phyloP scores from a whole-genome alignment of 768 basidiomycete genomes.

The Hericium rajendrae region DNA sequence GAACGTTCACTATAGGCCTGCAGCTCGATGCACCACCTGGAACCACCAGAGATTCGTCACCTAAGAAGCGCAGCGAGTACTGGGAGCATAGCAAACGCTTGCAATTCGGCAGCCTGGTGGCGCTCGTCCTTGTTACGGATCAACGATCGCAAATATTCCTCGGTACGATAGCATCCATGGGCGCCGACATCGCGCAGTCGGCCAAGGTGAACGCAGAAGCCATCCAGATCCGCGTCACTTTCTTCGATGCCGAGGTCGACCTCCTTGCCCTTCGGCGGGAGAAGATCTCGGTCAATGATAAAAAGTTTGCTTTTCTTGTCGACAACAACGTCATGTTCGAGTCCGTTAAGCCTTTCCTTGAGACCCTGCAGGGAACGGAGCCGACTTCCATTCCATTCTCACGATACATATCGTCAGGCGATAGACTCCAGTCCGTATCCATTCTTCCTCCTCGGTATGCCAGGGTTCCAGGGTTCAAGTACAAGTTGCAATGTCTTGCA shows the following conservation, averaged over 20 bases:
- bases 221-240: conserved; percentile 42
- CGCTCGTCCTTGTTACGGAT: conserved; percentile 33
- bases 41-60: conserved; percentile 32
- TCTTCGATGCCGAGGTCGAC: conserved; percentile 55
- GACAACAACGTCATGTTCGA: conserved; percentile 12
- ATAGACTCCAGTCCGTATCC: neutral
- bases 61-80: conserved; percentile 34
- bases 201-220: conserved; percentile 24
- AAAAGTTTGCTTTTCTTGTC: conserved; percentile 8
- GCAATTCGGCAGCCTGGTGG: conserved; percentile 53
- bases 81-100: conserved; percentile 61
- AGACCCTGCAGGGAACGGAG: conserved; percentile 8
- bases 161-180: conserved; percentile 37
- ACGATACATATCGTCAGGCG: neutral
- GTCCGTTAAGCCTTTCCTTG: conserved; percentile 10
- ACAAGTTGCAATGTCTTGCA: conserved; percentile 41
- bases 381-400: conserved; percentile 10
- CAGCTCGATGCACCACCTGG: conserved; percentile 46
- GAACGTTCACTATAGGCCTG: conserved; percentile 41
- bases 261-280: conserved; percentile 32
- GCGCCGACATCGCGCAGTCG: conserved; percentile 36
- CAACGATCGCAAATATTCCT: conserved; percentile 32
- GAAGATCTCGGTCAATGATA: conserved; percentile 16
- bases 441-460: conserved; percentile 4
- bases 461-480: conserved; percentile 41